A percentile compares a stretch with the other conserved stretches of the same genome.
Evolutionary conservation across 768 basidiomycete species (phyloP).

Genomic region (Lentinula sp.): DNA sequence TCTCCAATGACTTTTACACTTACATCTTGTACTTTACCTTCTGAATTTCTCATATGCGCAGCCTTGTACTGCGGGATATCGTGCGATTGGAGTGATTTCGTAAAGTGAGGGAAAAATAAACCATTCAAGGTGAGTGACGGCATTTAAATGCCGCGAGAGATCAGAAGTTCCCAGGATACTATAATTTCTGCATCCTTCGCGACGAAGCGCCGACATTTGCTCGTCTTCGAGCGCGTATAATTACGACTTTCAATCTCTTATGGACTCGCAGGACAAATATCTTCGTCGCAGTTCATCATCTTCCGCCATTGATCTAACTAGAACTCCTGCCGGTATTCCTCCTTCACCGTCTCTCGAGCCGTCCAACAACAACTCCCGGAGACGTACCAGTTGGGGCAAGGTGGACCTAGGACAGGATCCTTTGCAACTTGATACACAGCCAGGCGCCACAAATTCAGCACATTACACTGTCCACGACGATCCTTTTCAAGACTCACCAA

Average conservation of each 20-base stretch:
- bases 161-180: background rate
- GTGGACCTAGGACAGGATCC: conserved; percentile 42
- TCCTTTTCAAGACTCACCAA: conserved; percentile 39
- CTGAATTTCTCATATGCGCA: too few relatives aligned
- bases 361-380: conserved; percentile 41
- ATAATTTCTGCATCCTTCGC: background rate
- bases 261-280: conserved; percentile 2
- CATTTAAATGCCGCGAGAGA: background rate
- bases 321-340: conserved; percentile 42
- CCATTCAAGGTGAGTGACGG: background rate
- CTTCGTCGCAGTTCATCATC: conserved; percentile 30
- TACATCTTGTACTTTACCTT: too few relatives aligned
- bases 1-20: too few relatives aligned
- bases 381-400: conserved; percentile 55
- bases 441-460: conserved; percentile 15
- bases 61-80: too few relatives aligned
- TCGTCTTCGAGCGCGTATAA: background rate
- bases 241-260: background rate
- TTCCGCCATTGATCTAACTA: conserved; percentile 50
- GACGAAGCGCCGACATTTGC: background rate
- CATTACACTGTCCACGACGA: conserved; percentile 26
- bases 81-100: too few relatives aligned
- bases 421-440: conserved; percentile 27
- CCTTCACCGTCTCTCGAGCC: conserved; percentile 55
- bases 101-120: background rate